These are phyloP conservation scores for Russula griseocarnosa DNA, from an alignment of 768 basidiomycete genomes.

Conservation along the genomic window DNA sequence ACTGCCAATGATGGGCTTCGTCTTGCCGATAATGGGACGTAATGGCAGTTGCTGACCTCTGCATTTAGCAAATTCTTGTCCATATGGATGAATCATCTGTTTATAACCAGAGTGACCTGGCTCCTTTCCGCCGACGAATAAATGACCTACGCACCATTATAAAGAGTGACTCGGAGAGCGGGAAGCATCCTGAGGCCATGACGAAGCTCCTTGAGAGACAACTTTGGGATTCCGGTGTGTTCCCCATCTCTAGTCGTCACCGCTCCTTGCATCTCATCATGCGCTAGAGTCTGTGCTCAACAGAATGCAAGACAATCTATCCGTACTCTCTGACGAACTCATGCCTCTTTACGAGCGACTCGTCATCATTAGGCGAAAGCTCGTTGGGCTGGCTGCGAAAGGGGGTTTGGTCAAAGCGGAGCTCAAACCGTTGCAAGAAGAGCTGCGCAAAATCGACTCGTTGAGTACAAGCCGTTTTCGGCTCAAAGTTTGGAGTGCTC, in stretches of 20 bases:
- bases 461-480: slow-evolving; percentile 52
- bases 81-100: slow-evolving; percentile 95
- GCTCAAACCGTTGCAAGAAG: slow-evolving; percentile 85
- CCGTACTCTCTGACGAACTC: slow-evolving; percentile 85
- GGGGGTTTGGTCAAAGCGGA: slow-evolving; percentile 82
- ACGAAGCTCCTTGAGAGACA: slow-evolving; percentile 87
- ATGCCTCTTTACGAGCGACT: slow-evolving; percentile 87
- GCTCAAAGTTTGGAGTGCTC: slow-evolving; percentile 4
- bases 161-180: slow-evolving; percentile 71
- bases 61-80: slow-evolving; percentile 78
- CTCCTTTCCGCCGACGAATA: slow-evolving; percentile 80
- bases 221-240: slow-evolving; percentile 86
- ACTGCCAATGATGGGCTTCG: background rate
- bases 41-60: slow-evolving; percentile 8
- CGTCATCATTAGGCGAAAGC: slow-evolving; percentile 80
- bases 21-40: background rate
- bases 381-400: slow-evolving; percentile 84
- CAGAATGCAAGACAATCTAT: slow-evolving; percentile 77
- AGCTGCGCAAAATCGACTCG: slow-evolving; percentile 94
- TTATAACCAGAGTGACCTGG: slow-evolving; percentile 88
- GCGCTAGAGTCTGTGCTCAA: slow-evolving; percentile 60
- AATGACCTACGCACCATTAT: slow-evolving; percentile 82
- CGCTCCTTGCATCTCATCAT: background rate
- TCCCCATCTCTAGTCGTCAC: background rate
- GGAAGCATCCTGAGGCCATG: slow-evolving; percentile 82